phyloP scores from a whole-genome alignment of 2,329 filamentous ascomycete species.

The Ascochyta fabae region DNA sequence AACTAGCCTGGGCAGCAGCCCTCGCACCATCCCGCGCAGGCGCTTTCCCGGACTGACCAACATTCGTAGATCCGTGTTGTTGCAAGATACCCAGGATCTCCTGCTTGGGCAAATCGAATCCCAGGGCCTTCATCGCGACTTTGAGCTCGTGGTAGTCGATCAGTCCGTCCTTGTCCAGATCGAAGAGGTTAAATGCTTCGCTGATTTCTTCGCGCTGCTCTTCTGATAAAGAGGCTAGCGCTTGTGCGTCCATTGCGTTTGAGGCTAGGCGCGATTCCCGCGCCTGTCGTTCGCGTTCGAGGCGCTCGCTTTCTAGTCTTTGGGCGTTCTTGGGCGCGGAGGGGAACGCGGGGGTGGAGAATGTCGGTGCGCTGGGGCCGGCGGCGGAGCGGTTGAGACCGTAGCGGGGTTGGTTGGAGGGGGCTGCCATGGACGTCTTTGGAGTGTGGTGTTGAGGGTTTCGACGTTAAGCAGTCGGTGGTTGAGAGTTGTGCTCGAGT shows the following conservation, averaged over 20 bases:
- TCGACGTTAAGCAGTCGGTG: conserved; percentile 12
- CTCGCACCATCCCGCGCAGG: conserved; percentile 22
- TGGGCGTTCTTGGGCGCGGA: conserved; percentile 51
- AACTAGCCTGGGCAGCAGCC: conserved; percentile 18
- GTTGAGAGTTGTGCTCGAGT: not conserved
- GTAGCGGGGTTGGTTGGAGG: conserved; percentile 61
- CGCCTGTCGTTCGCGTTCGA: conserved; percentile 52
- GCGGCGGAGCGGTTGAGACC: conserved; percentile 53
- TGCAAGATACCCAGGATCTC: conserved; percentile 84
- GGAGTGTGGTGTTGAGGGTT: conserved; percentile 18
- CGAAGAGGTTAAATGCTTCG: conserved; percentile 96
- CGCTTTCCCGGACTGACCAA: no score
- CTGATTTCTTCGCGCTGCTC: conserved; percentile 93
- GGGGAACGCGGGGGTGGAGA: conserved; percentile 48
- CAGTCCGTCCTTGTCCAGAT: conserved; percentile 90
- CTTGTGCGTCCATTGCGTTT: conserved; percentile 53
- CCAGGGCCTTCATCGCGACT: conserved; percentile 92
- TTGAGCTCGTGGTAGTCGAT: conserved; percentile 99
- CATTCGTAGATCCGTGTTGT: conserved; percentile 65
- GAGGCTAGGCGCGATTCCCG: conserved; percentile 36
- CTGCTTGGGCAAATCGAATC: conserved; percentile 86
- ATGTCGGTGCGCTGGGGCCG: conserved; percentile 25
- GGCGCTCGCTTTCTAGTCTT: conserved; percentile 49
- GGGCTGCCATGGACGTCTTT: conserved; percentile 56
- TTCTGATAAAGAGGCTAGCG: conserved; percentile 70